phyloP scores from a whole-genome alignment of 495 filamentous ascomycete genomes.

The Podospora pseudoanserina region DNA sequence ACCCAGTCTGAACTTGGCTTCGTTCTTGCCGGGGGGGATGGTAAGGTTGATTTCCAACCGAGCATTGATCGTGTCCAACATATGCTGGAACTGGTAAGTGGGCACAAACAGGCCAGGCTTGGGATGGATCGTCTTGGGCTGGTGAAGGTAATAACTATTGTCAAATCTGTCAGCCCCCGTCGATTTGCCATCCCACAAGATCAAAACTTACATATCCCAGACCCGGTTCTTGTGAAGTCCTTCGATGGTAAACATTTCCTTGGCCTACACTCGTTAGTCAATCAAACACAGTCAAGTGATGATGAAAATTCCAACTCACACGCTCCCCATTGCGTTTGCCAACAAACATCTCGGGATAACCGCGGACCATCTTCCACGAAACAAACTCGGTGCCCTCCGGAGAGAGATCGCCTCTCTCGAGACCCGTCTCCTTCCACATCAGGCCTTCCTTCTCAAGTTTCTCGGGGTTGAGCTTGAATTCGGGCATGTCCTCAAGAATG shows the following conservation, averaged over 20 bases:
- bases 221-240: conserved; percentile 48
- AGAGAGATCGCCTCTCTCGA: conserved; percentile 30
- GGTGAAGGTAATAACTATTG: conserved; percentile 64
- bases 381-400: conserved; percentile 44
- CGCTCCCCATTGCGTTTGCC: conserved; percentile 41
- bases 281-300: not conserved
- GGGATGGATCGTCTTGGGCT: conserved; percentile 38
- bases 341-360: conserved; percentile 60
- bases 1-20: conserved; percentile 49
- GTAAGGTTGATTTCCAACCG: conserved; percentile 43
- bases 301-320: conserved; percentile 28
- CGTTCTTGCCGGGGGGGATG: conserved; percentile 46
- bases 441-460: conserved; percentile 19
- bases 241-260: conserved; percentile 55
- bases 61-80: conserved; percentile 59
- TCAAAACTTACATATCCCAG: conserved; percentile 71
- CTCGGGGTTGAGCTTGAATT: not conserved
- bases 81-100: conserved; percentile 54
- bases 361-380: conserved; percentile 55
- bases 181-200: not conserved
- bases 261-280: conserved; percentile 34
- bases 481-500: conserved; percentile 15
- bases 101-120: conserved; percentile 63
- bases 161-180: not conserved
- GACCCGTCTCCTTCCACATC: conserved; percentile 21